Evolutionary conservation across 2,329 filamentous ascomycete genomes (phyloP).

Genomic region (Claviceps purpurea): DNA sequence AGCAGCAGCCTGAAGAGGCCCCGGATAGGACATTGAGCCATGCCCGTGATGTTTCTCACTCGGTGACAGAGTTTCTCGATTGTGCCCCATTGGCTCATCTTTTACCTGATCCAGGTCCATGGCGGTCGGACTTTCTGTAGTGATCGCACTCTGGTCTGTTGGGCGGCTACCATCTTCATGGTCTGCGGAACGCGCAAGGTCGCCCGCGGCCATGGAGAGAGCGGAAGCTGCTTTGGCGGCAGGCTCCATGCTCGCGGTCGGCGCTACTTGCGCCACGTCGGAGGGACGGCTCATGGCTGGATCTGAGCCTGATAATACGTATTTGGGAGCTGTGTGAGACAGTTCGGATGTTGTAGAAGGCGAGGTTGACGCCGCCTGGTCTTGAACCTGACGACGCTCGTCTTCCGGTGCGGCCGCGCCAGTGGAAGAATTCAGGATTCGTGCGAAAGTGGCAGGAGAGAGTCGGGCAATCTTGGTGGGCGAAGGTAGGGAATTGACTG

Average conservation of each 20-base stretch:
- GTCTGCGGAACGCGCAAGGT: slow-evolving; percentile 24
- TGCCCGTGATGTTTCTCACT: slow-evolving; percentile 34
- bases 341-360: slow-evolving; percentile 38
- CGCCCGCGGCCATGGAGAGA: slow-evolving; percentile 18
- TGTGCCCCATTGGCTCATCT: slow-evolving; percentile 18
- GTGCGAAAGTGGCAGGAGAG: slow-evolving; percentile 27
- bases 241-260: slow-evolving; percentile 30
- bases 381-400: slow-evolving; percentile 32
- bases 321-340: slow-evolving; percentile 37
- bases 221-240: slow-evolving; percentile 23
- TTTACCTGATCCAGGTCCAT: slow-evolving; percentile 41
- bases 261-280: slow-evolving; percentile 33
- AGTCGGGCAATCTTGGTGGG: slow-evolving; percentile 42
- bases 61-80: slow-evolving; percentile 30
- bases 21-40: slow-evolving; percentile 42
- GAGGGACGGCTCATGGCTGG: slow-evolving; percentile 42
- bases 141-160: slow-evolving; percentile 23
- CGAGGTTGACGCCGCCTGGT: slow-evolving; percentile 20
- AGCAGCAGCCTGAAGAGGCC: slow-evolving; percentile 30
- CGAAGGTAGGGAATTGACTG: slow-evolving; percentile 28
- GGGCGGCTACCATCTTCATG: slow-evolving; percentile 28
- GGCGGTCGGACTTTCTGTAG: slow-evolving; percentile 35
- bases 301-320: slow-evolving; percentile 39
- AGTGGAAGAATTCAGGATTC: slow-evolving; percentile 34
- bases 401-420: slow-evolving; percentile 42